phyloP scores from a whole-genome alignment of 129 eudicot species.

The Solidago caesia region DNA sequence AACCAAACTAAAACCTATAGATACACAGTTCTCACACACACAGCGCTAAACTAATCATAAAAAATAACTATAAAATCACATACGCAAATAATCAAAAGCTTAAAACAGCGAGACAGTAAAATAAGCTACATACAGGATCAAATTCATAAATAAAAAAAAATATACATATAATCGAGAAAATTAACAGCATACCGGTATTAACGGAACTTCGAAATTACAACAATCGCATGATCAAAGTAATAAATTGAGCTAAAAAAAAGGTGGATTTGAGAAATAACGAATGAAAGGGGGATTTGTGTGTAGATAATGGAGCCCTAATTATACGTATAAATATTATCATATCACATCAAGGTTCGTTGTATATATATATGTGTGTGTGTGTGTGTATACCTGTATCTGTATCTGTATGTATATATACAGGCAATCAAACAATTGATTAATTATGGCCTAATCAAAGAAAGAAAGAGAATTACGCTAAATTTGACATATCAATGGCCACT shows the following conservation, averaged over 20 bases:
- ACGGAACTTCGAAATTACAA: constrained; percentile 22
- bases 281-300: constrained; percentile 10
- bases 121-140: not conserved
- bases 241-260: constrained; percentile 7
- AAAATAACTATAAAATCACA: not conserved
- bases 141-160: not conserved
- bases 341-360: not conserved
- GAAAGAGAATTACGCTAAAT: constrained; percentile 30
- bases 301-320: constrained; percentile 29
- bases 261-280: not conserved
- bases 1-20: not conserved
- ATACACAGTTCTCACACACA: constrained; percentile 10
- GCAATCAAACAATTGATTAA: constrained; percentile 7
- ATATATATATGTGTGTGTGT: too few species aligned
- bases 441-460: not conserved
- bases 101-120: not conserved
- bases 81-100: not conserved
- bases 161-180: not conserved
- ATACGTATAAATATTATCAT: not conserved
- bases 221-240: constrained; percentile 17
- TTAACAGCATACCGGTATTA: constrained; percentile 20
- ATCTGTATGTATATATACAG: constrained; percentile 16
- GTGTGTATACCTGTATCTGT: too few species aligned
- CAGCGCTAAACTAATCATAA: not conserved
- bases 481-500: constrained; percentile 24